phyloP scores from a whole-genome alignment of 352 stramenopile species.

The Globisporangium camurandrum region DNA sequence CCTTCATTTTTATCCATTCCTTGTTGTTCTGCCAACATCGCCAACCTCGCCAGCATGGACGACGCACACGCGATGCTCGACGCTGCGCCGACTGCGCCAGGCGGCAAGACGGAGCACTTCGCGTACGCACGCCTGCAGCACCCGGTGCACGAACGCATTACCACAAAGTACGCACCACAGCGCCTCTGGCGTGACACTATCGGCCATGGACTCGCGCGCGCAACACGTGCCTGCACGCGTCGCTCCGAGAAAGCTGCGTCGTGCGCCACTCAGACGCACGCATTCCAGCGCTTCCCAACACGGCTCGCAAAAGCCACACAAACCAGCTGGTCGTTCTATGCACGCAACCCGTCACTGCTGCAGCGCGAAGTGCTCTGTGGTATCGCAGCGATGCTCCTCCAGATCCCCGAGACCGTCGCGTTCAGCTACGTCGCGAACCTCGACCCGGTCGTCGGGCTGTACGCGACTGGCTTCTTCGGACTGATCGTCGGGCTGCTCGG shows the following conservation, averaged over 20 bases:
- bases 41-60: neutral
- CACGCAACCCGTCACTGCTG: slow-evolving; percentile 37
- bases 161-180: slow-evolving; percentile 2
- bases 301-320: slow-evolving; percentile 21
- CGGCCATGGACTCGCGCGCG: slow-evolving; percentile 9
- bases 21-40: neutral
- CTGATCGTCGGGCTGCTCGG: slow-evolving; percentile 85
- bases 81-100: neutral
- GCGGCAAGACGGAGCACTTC: neutral
- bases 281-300: slow-evolving; percentile 4
- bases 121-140: slow-evolving; percentile 8
- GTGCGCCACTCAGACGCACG: slow-evolving; percentile 2
- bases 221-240: neutral
- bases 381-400: slow-evolving; percentile 86
- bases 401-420: slow-evolving; percentile 91
- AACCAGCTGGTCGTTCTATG: slow-evolving; percentile 40
- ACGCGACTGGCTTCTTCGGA: slow-evolving; percentile 89
- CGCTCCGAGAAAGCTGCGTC: neutral
- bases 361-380: slow-evolving; percentile 82
- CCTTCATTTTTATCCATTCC: no score
- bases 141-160: neutral
- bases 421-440: slow-evolving; percentile 91
- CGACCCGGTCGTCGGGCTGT: slow-evolving; percentile 83
- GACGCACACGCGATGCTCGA: neutral
- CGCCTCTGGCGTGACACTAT: slow-evolving; percentile 9